Evolutionary conservation across 148 eudicot genomes (phyloP).

Genomic region (Amaranthus hypochondriacus): DNA sequence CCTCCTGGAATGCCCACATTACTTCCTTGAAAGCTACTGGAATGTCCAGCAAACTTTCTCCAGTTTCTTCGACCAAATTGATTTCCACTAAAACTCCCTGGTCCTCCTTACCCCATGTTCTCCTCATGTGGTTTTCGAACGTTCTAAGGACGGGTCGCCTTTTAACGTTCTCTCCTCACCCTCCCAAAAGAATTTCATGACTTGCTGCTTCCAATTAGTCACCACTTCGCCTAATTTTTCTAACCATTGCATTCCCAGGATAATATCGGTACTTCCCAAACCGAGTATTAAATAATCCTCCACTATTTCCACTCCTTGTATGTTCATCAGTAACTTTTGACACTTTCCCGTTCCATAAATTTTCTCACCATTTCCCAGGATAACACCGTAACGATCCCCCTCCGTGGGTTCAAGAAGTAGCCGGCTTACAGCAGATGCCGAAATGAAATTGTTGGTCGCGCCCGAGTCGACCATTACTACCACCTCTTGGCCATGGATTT

Average conservation of each 20-base stretch:
- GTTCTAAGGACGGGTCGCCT: neutral
- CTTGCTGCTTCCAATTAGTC: neutral
- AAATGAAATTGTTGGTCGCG: neutral
- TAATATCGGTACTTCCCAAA: neutral
- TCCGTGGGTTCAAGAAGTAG: neutral
- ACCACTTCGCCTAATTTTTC: neutral
- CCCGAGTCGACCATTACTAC: neutral
- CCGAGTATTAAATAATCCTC: neutral
- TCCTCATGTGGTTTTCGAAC: neutral
- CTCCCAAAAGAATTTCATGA: neutral
- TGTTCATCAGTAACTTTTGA: neutral
- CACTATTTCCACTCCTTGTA: neutral
- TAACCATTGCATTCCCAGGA: neutral
- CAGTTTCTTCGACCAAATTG: neutral
- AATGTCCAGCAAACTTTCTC: neutral
- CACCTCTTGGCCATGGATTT: neutral
- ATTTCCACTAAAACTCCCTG: neutral
- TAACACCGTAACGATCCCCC: neutral
- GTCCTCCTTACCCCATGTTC: neutral
- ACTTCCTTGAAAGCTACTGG: neutral
- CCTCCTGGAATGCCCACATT: neutral
- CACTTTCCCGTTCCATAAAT: neutral
- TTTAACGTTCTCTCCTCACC: neutral
- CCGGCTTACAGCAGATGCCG: neutral
- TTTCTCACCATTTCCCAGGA: neutral